phyloP scores from a whole-genome alignment of 1,284 basidiomycete species.

The Wallemia hederae region DNA sequence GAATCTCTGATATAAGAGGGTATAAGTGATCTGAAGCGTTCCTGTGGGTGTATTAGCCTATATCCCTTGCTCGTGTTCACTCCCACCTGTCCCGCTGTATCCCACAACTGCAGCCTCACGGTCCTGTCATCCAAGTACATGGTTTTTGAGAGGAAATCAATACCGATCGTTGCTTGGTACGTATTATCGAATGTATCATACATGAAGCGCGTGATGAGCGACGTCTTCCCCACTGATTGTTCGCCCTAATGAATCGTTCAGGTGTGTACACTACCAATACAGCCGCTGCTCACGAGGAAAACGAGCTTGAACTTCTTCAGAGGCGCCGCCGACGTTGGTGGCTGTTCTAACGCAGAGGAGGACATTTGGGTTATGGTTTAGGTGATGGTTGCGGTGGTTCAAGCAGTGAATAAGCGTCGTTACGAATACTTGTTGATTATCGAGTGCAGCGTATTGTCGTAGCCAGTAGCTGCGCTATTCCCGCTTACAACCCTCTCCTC shows the following conservation, averaged over 20 bases:
- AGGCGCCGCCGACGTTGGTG: conserved; percentile 16
- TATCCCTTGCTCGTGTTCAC: neutral
- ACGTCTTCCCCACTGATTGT: conserved; percentile 29
- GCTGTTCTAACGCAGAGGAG: neutral
- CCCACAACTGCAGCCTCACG: conserved; percentile 90
- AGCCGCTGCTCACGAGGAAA: conserved; percentile 25
- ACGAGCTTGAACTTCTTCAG: conserved; percentile 91
- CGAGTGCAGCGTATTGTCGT: too few species aligned
- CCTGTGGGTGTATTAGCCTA: conserved; percentile 22
- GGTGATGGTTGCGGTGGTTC: neutral
- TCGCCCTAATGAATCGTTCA: conserved; percentile 5
- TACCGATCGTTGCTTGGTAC: conserved; percentile 98
- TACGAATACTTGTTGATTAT: too few species aligned
- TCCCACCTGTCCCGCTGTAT: conserved; percentile 76
- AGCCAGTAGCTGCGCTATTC: too few species aligned
- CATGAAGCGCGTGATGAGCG: conserved; percentile 70
- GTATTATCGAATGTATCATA: conserved; percentile 99
- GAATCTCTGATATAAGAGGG: conserved; percentile 98
- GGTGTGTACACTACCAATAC: conserved; percentile 2
- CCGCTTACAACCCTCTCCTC: too few species aligned
- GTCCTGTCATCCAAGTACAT: conserved; percentile 99
- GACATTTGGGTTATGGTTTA: neutral
- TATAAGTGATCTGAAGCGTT: conserved; percentile 89
- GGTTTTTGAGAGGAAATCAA: conserved; percentile 97
- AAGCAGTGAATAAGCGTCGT: too few species aligned